Percentiles rank a stretch among this genome's conserved stretches.
phyloP scores from a whole-genome alignment of 306 rosid species.

The Castanea sativa region DNA sequence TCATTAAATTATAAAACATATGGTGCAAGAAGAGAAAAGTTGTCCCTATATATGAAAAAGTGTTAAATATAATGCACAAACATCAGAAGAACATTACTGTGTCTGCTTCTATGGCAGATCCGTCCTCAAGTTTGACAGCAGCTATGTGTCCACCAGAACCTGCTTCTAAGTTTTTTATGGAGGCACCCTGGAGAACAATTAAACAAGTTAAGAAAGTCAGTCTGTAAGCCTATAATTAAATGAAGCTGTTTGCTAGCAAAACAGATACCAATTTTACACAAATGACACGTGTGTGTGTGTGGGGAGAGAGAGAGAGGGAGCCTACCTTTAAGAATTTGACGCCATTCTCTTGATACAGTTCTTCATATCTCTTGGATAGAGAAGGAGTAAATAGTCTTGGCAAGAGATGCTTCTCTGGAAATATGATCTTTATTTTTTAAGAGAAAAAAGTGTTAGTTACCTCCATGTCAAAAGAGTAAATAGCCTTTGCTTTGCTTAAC shows the following conservation, averaged over 20 bases:
- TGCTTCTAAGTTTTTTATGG: constrained; percentile 74
- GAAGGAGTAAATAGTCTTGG: constrained; percentile 90
- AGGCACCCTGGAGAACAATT: constrained; percentile 60
- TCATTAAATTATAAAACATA: background rate
- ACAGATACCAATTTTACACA: background rate
- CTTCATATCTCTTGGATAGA: constrained; percentile 80
- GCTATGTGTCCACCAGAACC: constrained; percentile 64
- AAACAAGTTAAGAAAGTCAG: constrained; percentile 17
- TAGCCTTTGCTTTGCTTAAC: background rate
- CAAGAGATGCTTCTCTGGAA: constrained; percentile 81
- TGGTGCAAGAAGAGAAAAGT: constrained; percentile 6
- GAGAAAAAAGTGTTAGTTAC: constrained; percentile 14
- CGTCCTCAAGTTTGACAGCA: constrained; percentile 78
- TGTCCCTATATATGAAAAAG: constrained; percentile 1
- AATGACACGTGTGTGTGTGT: background rate
- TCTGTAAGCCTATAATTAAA: background rate
- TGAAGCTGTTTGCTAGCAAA: background rate
- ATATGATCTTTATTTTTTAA: constrained; percentile 52
- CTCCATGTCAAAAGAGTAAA: constrained; percentile 18
- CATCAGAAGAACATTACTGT: constrained; percentile 36
- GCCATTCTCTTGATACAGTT: constrained; percentile 81
- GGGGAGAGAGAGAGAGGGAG: constrained; percentile 21
- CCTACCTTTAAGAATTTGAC: constrained; percentile 76
- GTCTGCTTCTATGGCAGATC: constrained; percentile 80
- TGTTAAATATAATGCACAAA: background rate